Evolutionary conservation across 2,329 filamentous ascomycete genomes (phyloP), one percentile per base, ranked within the genome.

Genomic region (Alternaria tenuissima): DNA sequence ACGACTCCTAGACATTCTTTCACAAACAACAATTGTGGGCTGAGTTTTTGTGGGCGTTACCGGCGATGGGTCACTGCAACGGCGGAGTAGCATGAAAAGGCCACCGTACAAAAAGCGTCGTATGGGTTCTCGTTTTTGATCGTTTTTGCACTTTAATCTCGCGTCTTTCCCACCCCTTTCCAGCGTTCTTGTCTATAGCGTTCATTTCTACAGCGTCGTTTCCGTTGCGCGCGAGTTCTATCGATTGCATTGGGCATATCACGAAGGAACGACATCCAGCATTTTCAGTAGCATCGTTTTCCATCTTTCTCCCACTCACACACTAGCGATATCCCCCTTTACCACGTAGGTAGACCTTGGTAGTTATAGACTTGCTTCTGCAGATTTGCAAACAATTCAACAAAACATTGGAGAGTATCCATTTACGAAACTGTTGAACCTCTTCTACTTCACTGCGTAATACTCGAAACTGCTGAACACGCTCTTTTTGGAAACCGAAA

Each of bases 261-360:
- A 68, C 65, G 65, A 65, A 64, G 64, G 64, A 57, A 68, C 62
- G 65, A 66, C 62, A 66, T 65, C 64, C 60, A 58, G 65, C 61
- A 65, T 68, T 61, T 28, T 12, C 22, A 53, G 58, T 53, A 57
- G 38, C n/a, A 34, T 14, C 36, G 30, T 32, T 48, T 59, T 61
- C 54, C 22, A 44, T 55, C 58, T 8, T 20, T 42, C 11, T 52
- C 39, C 39, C 38, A 24, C 18, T 32, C 32, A 32, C 44, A 49
- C 30, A 49, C 30, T 22, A 36, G 32, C 46, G 46, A 49, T 49
- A 49, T 49, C 30, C 30, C 46, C 46, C 46, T 20, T 49, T 49
- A 49, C 46, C 34, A 49, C 46, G 46, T 49, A 36, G 30, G 46
- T 49, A 49, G 30, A 38, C 22, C 22, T 34, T 49, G 36, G 46